phyloP scores from a whole-genome alignment of 495 filamentous ascomycete genomes.

The Pyrenula massariospora region DNA sequence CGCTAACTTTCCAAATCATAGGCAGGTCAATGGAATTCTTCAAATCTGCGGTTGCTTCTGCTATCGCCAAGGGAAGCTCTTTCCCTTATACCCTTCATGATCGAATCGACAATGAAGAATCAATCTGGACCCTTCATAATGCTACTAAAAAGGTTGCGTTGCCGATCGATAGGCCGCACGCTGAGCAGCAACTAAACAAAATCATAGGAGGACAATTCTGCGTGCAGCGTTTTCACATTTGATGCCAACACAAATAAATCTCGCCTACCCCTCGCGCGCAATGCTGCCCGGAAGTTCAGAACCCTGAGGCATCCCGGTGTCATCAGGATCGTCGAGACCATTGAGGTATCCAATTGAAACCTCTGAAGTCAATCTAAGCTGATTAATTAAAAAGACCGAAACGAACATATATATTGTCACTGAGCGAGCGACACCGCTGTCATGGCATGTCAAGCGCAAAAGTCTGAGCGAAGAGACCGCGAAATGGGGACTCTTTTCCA shows the following conservation, averaged over 20 bases:
- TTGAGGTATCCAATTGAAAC: constrained; percentile 56
- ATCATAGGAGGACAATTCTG: constrained; percentile 73
- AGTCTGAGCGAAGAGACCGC: constrained; percentile 76
- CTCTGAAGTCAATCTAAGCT: background rate
- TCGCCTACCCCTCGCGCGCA: constrained; percentile 74
- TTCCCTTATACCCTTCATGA: constrained; percentile 91
- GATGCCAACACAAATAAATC: constrained; percentile 70
- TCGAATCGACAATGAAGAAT: constrained; percentile 73
- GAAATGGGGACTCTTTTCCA: constrained; percentile 85
- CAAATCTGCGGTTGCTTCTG: constrained; percentile 92
- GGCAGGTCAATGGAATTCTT: constrained; percentile 99
- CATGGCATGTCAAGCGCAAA: constrained; percentile 77
- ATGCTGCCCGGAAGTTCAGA: constrained; percentile 81
- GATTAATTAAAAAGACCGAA: constrained; percentile 52
- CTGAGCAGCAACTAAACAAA: constrained; percentile 2
- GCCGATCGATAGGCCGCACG: constrained; percentile 4
- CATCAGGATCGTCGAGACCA: constrained; percentile 82
- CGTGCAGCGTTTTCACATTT: constrained; percentile 94
- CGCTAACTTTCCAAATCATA: no score
- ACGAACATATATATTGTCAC: constrained; percentile 90
- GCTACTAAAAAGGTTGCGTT: constrained; percentile 68
- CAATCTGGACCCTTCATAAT: constrained; percentile 87
- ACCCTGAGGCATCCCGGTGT: constrained; percentile 91
- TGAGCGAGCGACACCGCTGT: constrained; percentile 72
- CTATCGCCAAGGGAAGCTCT: constrained; percentile 85